Percentiles rank a stretch among this genome's conserved stretches.
phyloP scores from a whole-genome alignment of 345 rosid genomes.

The Arabis hirsuta region DNA sequence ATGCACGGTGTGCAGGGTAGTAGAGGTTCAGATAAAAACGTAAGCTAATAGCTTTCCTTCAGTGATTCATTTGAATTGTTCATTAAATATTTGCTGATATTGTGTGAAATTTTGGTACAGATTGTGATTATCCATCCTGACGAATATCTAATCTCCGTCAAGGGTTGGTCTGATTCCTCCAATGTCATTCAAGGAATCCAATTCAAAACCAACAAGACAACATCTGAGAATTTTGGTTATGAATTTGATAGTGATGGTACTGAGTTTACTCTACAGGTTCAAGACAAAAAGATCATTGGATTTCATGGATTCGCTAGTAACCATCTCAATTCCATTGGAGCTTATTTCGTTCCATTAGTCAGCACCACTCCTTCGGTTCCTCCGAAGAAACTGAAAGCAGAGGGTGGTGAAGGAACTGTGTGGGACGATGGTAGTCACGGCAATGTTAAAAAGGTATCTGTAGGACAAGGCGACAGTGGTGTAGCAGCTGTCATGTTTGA shows the following conservation, averaged over 20 bases:
- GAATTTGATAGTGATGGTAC: conserved; percentile 4
- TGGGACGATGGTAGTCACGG: conserved; percentile 45
- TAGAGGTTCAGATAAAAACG: neutral
- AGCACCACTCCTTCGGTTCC: conserved; percentile 5
- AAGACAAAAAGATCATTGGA: conserved; percentile 41
- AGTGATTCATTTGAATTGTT: too few species aligned
- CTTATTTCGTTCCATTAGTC: conserved; percentile 29
- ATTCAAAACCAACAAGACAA: conserved; percentile 25
- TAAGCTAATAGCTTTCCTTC: neutral
- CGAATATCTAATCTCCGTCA: conserved; percentile 32
- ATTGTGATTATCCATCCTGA: conserved; percentile 26
- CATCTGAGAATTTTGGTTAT: conserved; percentile 2
- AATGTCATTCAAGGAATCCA: conserved; percentile 26
- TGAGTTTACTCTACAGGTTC: conserved; percentile 35
- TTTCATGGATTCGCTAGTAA: conserved; percentile 37
- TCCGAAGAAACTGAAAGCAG: conserved; percentile 27
- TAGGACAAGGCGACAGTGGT: conserved; percentile 36
- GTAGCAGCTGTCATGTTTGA: conserved; percentile 36
- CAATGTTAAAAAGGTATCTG: conserved; percentile 29
- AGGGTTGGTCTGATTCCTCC: conserved; percentile 35
- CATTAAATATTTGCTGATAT: neutral
- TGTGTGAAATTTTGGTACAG: conserved; percentile 1
- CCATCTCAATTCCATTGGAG: conserved; percentile 41
- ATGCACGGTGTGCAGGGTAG: conserved; percentile 8
- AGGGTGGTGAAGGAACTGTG: conserved; percentile 40